Conservation (phyloP, 78 protist species). For the Diacronema lutheri region DNA sequence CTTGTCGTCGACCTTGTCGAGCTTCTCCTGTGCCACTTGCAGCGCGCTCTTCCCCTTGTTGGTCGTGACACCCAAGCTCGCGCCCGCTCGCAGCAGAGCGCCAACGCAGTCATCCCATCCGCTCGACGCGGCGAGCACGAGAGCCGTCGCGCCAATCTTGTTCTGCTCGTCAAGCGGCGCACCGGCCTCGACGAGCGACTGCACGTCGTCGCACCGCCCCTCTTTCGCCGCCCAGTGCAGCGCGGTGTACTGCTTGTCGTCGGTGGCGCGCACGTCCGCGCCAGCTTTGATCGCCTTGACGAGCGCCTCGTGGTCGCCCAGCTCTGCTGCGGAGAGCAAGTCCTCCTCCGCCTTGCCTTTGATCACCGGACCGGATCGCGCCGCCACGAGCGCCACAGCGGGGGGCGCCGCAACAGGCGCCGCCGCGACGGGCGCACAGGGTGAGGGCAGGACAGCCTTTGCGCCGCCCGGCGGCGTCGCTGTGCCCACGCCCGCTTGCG, state of each 20-base stretch:
- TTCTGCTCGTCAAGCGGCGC: neutral
- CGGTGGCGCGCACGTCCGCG: neutral
- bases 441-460: too few species aligned
- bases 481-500: too few species aligned
- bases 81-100: neutral
- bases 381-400: too few species aligned
- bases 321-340: neutral
- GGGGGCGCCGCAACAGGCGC: too few species aligned
- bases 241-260: neutral
- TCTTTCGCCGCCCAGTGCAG: constrained; percentile 25
- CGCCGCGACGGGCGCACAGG: too few species aligned
- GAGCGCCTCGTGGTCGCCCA: constrained; percentile 17
- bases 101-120: constrained; percentile 26
- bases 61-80: neutral
- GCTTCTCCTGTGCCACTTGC: neutral
- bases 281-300: neutral
- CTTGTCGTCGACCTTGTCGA: neutral
- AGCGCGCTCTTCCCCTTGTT: constrained; percentile 2
- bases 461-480: too few species aligned
- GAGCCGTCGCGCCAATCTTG: neutral
- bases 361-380: too few species aligned
- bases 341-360: neutral
- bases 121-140: neutral
- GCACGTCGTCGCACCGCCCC: neutral
- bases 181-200: neutral